Evolutionary conservation across 768 basidiomycete species (phyloP).

Genomic region (Mycena galopus): DNA sequence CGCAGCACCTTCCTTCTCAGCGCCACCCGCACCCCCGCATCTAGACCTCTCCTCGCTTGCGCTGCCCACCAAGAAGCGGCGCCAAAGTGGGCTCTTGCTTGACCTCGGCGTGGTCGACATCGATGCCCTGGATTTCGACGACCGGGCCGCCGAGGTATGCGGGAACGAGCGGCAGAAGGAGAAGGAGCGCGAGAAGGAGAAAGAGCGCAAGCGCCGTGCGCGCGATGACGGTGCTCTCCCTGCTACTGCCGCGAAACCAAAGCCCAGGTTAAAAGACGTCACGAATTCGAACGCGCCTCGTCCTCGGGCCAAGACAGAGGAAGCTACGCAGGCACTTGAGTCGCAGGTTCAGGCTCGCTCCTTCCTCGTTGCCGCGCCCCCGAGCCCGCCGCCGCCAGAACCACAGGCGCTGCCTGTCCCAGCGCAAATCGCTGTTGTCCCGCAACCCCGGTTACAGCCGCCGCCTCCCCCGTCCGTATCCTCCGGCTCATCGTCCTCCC

Average conservation of each 20-base stretch:
- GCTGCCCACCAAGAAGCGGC: slow-evolving; percentile 49
- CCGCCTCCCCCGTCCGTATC: slow-evolving; percentile 9
- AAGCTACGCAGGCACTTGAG: slow-evolving; percentile 2
- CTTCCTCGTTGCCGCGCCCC: slow-evolving; percentile 44
- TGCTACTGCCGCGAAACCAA: slow-evolving; percentile 52
- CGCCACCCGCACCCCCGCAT: not conserved
- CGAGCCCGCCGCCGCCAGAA: slow-evolving; percentile 39
- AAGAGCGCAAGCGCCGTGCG: slow-evolving; percentile 39
- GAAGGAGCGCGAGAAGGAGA: slow-evolving; percentile 47
- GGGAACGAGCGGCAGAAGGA: slow-evolving; percentile 63
- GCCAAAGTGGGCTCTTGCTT: slow-evolving; percentile 59
- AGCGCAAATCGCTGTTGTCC: not conserved
- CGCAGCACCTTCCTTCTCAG: not conserved
- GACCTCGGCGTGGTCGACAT: slow-evolving; percentile 48
- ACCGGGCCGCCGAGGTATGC: slow-evolving; percentile 48
- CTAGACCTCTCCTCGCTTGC: slow-evolving; percentile 30
- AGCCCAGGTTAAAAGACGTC: slow-evolving; percentile 73
- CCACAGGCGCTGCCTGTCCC: slow-evolving; percentile 31
- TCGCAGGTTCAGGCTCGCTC: slow-evolving; percentile 25
- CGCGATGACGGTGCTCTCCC: slow-evolving; percentile 43
- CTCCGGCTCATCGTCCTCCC: slow-evolving; percentile 31
- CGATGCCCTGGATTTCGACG: slow-evolving; percentile 26
- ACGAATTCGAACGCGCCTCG: slow-evolving; percentile 65
- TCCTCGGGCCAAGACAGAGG: slow-evolving; percentile 24
- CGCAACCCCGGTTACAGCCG: not conserved